Evolutionary conservation across 106 monocot species (phyloP).

Genomic region (Posidonia australis): DNA sequence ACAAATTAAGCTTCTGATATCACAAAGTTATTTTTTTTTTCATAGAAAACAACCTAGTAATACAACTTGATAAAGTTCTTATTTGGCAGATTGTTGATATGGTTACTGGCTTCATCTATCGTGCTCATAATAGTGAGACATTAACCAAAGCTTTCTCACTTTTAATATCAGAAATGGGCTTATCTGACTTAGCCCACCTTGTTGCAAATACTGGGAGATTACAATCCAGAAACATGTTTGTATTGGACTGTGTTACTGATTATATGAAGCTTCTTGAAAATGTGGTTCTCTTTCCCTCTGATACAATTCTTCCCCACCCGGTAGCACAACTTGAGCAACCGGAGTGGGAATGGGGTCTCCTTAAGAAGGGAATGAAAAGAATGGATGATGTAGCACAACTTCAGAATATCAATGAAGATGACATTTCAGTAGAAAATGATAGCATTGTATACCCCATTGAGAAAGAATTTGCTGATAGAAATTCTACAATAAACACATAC

Average conservation of each 20-base stretch:
- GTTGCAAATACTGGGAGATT: conserved; percentile 37
- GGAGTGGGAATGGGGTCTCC: conserved; percentile 66
- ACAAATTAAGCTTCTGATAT: not conserved
- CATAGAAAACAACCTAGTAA: not conserved
- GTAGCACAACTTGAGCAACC: conserved; percentile 37
- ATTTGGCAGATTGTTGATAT: conserved; percentile 51
- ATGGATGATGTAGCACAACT: conserved; percentile 5
- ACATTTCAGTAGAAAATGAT: conserved; percentile 1
- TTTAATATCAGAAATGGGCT: conserved; percentile 33
- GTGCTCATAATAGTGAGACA: conserved; percentile 33
- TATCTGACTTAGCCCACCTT: conserved; percentile 33
- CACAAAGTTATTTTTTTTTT: not conserved
- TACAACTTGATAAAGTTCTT: not conserved
- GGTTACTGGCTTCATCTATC: conserved; percentile 52
- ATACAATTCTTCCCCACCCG: conserved; percentile 49
- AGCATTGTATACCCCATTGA: conserved; percentile 53
- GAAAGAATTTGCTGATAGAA: conserved; percentile 21
- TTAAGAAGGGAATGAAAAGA: conserved; percentile 27
- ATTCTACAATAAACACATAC: conserved; percentile 7
- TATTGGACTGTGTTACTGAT: conserved; percentile 42
- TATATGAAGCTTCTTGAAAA: conserved; percentile 82
- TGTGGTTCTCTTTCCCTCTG: conserved; percentile 70
- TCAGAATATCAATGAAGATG: conserved; percentile 7
- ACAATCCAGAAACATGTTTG: conserved; percentile 59
- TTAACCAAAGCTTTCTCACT: conserved; percentile 42